These are phyloP conservation scores for Dictyostelium capitatum DNA, from an alignment of 78 protist species.

Conservation along the genomic window DNA sequence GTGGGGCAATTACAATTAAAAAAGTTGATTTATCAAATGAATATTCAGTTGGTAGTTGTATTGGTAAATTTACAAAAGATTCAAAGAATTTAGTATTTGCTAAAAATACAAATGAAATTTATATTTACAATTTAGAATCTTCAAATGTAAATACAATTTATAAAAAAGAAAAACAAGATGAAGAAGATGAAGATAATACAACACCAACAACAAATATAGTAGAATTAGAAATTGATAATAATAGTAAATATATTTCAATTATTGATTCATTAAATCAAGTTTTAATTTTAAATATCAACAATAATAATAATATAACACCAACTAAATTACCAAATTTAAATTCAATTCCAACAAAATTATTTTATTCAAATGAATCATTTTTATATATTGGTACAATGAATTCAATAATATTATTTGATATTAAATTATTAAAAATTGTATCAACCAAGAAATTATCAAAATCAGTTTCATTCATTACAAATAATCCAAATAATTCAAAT, in stretches of 20 bases:
- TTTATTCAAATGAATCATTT: background rate
- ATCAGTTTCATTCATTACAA: background rate
- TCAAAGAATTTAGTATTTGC: background rate
- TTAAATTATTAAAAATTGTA: background rate
- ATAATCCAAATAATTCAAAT: constrained; percentile 14
- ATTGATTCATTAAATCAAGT: constrained; percentile 29
- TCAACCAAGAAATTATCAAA: background rate
- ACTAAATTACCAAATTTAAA: constrained; percentile 21
- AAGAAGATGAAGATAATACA: background rate
- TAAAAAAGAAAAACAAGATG: background rate
- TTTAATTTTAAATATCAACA: background rate
- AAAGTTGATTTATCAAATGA: constrained; percentile 15
- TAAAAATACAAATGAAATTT: background rate
- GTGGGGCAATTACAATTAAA: background rate
- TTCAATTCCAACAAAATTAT: constrained; percentile 14
- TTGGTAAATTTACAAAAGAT: constrained; percentile 14
- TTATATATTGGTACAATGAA: constrained; percentile 4
- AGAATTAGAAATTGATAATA: background rate
- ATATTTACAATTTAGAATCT: background rate
- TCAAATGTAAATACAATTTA: background rate
- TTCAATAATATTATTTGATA: constrained; percentile 4
- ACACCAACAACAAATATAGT: background rate
- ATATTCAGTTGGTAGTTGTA: background rate
- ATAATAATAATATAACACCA: background rate
- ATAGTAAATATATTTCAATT: background rate